Evolutionary conservation across 495 filamentous ascomycete species (phyloP).

Genomic region (Neurospora sp.): DNA sequence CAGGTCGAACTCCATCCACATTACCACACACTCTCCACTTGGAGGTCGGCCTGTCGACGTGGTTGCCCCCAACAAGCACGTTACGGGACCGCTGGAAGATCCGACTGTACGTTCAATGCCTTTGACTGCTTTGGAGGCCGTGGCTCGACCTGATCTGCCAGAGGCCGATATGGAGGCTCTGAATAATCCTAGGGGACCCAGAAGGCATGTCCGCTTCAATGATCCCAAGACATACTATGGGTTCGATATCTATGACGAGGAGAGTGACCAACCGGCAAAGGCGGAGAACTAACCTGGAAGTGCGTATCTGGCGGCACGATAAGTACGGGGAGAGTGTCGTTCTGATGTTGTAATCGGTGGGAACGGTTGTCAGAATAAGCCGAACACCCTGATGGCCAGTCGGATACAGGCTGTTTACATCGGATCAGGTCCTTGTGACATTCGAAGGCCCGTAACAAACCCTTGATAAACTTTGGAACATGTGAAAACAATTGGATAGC

Average conservation of each 20-base stretch:
- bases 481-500: no score
- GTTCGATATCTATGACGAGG: constrained; percentile 28
- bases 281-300: neutral
- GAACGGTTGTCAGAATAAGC: no score
- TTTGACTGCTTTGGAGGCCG: neutral
- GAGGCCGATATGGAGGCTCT: constrained; percentile 13
- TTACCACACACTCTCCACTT: constrained; percentile 55
- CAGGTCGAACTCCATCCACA: constrained; percentile 38
- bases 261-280: constrained; percentile 20
- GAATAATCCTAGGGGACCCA: constrained; percentile 5
- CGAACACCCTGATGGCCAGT: no score
- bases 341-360: neutral
- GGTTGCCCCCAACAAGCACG: constrained; percentile 16
- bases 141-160: constrained; percentile 12
- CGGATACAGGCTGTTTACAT: no score
- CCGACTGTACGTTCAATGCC: constrained; percentile 6
- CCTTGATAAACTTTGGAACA: no score
- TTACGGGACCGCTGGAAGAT: constrained; percentile 18
- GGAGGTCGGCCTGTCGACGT: constrained; percentile 33
- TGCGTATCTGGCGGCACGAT: neutral
- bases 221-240: constrained; percentile 20
- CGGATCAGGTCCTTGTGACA: no score
- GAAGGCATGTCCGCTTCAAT: constrained; percentile 18
- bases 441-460: no score
- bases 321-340: no score